These are phyloP conservation scores for Uronychia setigera DNA, from an alignment of 73 alveolate genomes.

Conservation along the genomic window DNA sequence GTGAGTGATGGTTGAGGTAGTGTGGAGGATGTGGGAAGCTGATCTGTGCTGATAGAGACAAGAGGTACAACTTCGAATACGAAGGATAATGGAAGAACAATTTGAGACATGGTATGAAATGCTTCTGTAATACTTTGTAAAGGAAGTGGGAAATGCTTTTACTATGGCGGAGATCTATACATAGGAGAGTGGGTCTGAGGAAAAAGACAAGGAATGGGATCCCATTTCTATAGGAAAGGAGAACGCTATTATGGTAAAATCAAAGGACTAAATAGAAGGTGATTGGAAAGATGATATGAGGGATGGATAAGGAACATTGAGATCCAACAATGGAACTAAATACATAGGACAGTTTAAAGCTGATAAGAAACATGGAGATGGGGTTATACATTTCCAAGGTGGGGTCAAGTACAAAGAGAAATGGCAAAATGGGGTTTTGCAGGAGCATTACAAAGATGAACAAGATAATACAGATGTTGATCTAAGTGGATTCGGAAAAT, in stretches of 20 bases:
- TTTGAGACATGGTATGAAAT: conserved; percentile 14
- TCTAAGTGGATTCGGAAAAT: background rate
- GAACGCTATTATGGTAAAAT: conserved; percentile 23
- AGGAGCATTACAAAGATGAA: conserved; percentile 7
- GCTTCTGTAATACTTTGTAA: conserved; percentile 34
- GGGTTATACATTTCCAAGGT: conserved; percentile 56
- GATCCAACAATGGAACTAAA: conserved; percentile 65
- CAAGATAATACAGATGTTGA: background rate
- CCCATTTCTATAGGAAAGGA: conserved; percentile 57
- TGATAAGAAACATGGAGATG: conserved; percentile 77
- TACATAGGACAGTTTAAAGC: conserved; percentile 69
- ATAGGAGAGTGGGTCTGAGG: conserved; percentile 53
- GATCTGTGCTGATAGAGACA: conserved; percentile 66
- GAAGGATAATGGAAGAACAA: conserved; percentile 43
- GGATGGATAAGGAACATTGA: conserved; percentile 74
- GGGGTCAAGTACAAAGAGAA: conserved; percentile 59
- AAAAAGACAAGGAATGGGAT: conserved; percentile 57
- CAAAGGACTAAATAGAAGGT: conserved; percentile 1
- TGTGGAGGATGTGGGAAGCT: no score
- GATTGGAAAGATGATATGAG: conserved; percentile 60
- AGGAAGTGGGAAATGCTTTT: conserved; percentile 52
- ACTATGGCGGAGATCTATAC: conserved; percentile 54
- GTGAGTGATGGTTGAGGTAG: no score
- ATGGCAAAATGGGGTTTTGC: conserved; percentile 48
- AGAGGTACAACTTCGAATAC: conserved; percentile 54